Conservation (phyloP, 2,329 filamentous ascomycete genomes). For the Volutella citrinella region DNA sequence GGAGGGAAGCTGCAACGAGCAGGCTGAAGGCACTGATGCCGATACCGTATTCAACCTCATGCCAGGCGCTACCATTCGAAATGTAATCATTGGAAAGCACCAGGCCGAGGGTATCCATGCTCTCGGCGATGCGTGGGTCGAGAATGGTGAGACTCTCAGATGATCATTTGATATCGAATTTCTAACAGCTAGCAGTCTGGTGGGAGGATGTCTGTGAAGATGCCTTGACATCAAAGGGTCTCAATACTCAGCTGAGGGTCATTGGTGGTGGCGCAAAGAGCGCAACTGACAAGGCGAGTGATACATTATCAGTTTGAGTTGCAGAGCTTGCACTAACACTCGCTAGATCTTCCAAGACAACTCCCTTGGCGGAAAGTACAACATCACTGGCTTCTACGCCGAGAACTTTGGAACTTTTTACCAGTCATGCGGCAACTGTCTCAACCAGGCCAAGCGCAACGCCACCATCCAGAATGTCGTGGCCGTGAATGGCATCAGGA, state of each 20-base stretch:
- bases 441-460: conserved; percentile 25
- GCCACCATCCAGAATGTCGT: conserved; percentile 28
- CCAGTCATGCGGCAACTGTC: conserved; percentile 27
- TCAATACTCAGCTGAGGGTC: conserved; percentile 27
- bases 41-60: conserved; percentile 39
- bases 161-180: neutral
- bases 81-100: conserved; percentile 38
- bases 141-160: conserved; percentile 27
- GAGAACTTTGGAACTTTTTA: conserved; percentile 28
- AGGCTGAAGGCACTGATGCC: conserved; percentile 39
- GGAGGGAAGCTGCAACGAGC: conserved; percentile 40
- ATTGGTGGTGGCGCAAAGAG: conserved; percentile 26
- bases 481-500: conserved; percentile 18
- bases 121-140: conserved; percentile 27
- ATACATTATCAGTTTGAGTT: no score
- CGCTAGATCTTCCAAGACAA: conserved; percentile 29
- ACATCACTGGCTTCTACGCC: conserved; percentile 29
- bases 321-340: no score
- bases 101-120: conserved; percentile 32
- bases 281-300: conserved; percentile 28
- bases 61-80: conserved; percentile 33
- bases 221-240: conserved; percentile 25
- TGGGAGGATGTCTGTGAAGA: conserved; percentile 31
- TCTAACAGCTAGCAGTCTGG: conserved; percentile 18
- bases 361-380: conserved; percentile 28